Evolutionary conservation across 1,139 yeast species (phyloP).

Genomic region (Eremothecium gossypii): DNA sequence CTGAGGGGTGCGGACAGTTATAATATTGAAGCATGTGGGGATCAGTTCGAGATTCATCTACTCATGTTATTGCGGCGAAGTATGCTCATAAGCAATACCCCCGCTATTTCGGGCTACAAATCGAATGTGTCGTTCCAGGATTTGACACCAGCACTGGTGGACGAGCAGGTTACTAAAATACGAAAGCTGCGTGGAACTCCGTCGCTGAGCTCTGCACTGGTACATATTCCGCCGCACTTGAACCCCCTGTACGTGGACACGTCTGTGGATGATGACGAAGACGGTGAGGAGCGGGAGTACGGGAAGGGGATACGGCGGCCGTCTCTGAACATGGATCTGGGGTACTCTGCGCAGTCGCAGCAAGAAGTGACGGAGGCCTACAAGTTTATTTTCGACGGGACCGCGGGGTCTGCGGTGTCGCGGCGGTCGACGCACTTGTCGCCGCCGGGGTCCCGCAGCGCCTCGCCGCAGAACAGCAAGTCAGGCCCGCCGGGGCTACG

Average conservation of each 20-base stretch:
- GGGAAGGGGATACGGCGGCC: background rate
- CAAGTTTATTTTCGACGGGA: background rate
- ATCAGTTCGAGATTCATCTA: too few relatives aligned
- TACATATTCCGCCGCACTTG: slow-evolving; percentile 28
- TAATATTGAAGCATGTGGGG: background rate
- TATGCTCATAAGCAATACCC: too few relatives aligned
- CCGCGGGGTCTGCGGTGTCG: background rate
- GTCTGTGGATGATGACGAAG: background rate
- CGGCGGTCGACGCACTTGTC: slow-evolving; percentile 2
- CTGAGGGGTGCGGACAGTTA: slow-evolving; percentile 1
- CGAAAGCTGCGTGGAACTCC: slow-evolving; percentile 12
- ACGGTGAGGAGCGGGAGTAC: background rate
- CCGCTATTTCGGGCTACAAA: slow-evolving; percentile 10
- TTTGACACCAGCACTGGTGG: slow-evolving; percentile 25
- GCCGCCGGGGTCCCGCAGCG: slow-evolving; percentile 1
- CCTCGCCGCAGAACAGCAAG: slow-evolving; percentile 9
- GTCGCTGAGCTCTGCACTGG: slow-evolving; percentile 20
- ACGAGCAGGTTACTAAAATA: slow-evolving; percentile 20
- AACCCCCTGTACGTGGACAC: slow-evolving; percentile 18
- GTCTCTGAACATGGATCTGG: slow-evolving; percentile 1
- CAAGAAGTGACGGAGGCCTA: slow-evolving; percentile 1
- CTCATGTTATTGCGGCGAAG: too few relatives aligned
- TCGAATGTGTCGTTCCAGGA: slow-evolving; percentile 29
- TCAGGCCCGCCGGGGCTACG: slow-evolving; percentile 10
- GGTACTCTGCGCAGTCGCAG: slow-evolving; percentile 3